Percentiles rank a stretch among this genome's conserved stretches.
These are phyloP conservation scores for Mycena rosella DNA, from an alignment of 768 basidiomycete genomes.

Conservation along the genomic window DNA sequence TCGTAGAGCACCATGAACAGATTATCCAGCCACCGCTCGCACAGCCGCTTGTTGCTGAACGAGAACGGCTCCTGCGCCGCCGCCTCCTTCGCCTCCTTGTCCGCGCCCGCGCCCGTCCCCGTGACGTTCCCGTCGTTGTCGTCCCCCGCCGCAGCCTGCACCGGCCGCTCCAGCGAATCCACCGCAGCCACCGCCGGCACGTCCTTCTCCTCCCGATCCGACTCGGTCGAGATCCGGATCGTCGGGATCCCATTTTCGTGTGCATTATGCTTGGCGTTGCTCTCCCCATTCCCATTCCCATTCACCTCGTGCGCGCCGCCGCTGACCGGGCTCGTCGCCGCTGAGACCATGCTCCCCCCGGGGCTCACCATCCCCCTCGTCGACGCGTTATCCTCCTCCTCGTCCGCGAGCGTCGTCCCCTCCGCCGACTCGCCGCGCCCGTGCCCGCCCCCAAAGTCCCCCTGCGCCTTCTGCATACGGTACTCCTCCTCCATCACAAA, in stretches of 20 bases:
- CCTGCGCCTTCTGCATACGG: slow-evolving; percentile 92
- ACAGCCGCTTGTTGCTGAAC: slow-evolving; percentile 96
- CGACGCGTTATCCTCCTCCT: slow-evolving; percentile 72
- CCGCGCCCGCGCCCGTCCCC: slow-evolving; percentile 35
- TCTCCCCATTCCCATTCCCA: slow-evolving; percentile 15
- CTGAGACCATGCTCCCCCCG: slow-evolving; percentile 18
- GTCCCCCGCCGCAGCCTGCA: slow-evolving; percentile 65
- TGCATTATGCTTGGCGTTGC: slow-evolving; percentile 5
- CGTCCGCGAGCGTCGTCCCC: slow-evolving; percentile 44
- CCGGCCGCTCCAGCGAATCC: slow-evolving; percentile 58
- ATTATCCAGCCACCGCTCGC: slow-evolving; percentile 98
- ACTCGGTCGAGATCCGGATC: slow-evolving; percentile 85
- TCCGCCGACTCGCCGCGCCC: slow-evolving; percentile 39
- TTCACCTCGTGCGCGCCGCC: slow-evolving; percentile 43
- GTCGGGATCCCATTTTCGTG: slow-evolving; percentile 60
- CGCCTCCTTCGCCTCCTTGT: slow-evolving; percentile 32
- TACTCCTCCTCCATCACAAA: slow-evolving; percentile 99
- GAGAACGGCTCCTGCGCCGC: slow-evolving; percentile 78
- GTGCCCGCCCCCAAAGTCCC: slow-evolving; percentile 67
- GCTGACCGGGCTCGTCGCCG: slow-evolving; percentile 41
- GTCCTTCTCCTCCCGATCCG: slow-evolving; percentile 61
- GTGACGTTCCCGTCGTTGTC: slow-evolving; percentile 52
- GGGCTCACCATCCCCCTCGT: slow-evolving; percentile 66
- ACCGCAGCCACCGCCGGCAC: slow-evolving; percentile 45
- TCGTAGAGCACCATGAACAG: slow-evolving; percentile 99